Evolutionary conservation across 192 early-diverging fungal species (phyloP), one percentile per base, ranked within the genome.

Genomic region (Entophlyctis helioformis): DNA sequence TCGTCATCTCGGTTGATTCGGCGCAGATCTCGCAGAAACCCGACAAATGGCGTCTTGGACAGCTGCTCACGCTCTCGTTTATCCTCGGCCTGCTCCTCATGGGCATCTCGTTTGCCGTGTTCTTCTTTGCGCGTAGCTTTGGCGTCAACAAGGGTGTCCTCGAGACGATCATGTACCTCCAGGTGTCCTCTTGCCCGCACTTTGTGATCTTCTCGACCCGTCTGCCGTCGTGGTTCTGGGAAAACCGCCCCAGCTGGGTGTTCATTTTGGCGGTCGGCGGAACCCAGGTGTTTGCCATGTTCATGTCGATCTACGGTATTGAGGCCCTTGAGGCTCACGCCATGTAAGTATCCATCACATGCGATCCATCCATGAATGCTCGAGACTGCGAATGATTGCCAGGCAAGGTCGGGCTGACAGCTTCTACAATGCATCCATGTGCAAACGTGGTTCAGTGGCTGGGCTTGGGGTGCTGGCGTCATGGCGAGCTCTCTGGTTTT

Each of bases 151-250:
- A 37, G 1, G 45, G 27, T 1, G 19, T 25, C 12, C 23, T 65
- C 18, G 7, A 51, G 35, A 57, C 63, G 7, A 49, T 65, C 44
- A 91, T 91, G 81, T 93, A 96, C 65, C 79, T 96, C 23, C 83
- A 96, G 54, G 89, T 96, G 46, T 90, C 87, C 8, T 89, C 86
- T 15, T 83, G 78, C 50, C 87, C 87, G 33, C 91, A 96, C 69
- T 96, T 96, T 62, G 87, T 91, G 27, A 96, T 96, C 53, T 96
- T 96, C 69, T 93, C 89, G 3, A 92, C 91, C 23, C 85, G 89
- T 62, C 60, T 92, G 1, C 76, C 84, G 22, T 81, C 83, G 34
- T 89, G 76, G 61, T 90, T 86, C 63, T 96, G 84, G 83, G 78
- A 87, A 57, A 85, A 85, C 53, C 65, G 78, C 60, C 92, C 92